Base-by-base conservation (phyloP, 805 yeast species). In the Saccharomycopsis microspora region DNA sequence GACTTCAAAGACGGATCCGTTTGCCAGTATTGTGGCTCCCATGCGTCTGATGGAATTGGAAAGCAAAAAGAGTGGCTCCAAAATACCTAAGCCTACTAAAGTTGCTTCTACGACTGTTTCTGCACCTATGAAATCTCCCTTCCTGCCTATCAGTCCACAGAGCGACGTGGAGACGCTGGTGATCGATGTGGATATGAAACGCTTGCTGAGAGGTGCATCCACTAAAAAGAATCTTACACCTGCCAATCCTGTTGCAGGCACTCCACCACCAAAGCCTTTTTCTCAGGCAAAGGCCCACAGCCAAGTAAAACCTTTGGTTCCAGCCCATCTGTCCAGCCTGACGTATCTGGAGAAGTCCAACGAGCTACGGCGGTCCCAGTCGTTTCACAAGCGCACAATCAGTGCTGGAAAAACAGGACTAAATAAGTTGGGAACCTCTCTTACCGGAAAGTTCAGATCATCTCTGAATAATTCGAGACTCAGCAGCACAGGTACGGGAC, bases 391-490 rank as follows among this genome's bases (percentile, higher is more conserved):
- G 29, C 27, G 53, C 34, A 50, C 53, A 9, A 30, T 50, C 32
- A 51, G 54, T 49, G 49, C 47, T 3, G 45, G 52, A 5, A 51
- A 49, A 30, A 46, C 45, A 5, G 44, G 50, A 5, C 39, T 51
- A 4, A 51, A 44, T 36, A 51, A 49, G 33, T 48, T 51, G n/a
- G 49, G 52, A 3, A 41, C 40, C 30, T 49, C 53, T 29, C 46
- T 51, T 27, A 48, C 54, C 5, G 54, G 54, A 10, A 50, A 50
- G 35, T 51, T 51, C 43, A 27, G 52, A 7, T 42, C 49, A 4
- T 19, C 51, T 8, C 42, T 50, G 5, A 42, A 32, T 6, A 36
- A 10, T 30, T 37, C 50, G 9, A 27, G 42, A 19, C 39, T 39
- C 48, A 33, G 4, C 43, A 3, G 35, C 36, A 11, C 8, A 8